Evolutionary conservation across 2,329 filamentous ascomycete genomes (phyloP), one percentile per base, ranked within the genome.

Genomic region (Helotiales sp.): DNA sequence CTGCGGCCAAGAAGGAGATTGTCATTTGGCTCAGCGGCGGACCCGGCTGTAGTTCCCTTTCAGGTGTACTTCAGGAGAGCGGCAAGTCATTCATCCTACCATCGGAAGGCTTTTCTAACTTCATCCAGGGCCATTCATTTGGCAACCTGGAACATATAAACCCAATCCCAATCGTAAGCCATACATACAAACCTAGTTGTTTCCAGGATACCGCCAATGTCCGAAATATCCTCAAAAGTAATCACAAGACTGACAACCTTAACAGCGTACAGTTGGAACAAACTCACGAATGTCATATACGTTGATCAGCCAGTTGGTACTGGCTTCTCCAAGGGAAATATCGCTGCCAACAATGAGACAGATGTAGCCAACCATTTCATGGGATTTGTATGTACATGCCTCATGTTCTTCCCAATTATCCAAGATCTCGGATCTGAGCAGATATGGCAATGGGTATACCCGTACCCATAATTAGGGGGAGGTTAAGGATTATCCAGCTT

Each of bases 1-100:
- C 79, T 15, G 75, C 78, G 60, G 82, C 82, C 0, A 69, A 72
- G 1, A 80, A 86, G 28, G 84, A 86, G 70, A 81, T 86, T 49
- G 81, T 80, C 0, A 75, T 98, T 69, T 98, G 95, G 90, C 86
- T 98, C 76, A 98, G 98, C 77, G 95, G 95, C 73, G 95, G 95
- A 74, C 94, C 96, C 34, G 96, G 96, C 75, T 98, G 95, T 85
- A 97, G 93, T 28, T 97, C 94, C 58, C 84, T 98, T 75, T 97
- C 94, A 72, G 96, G 96, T 71, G 88, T 98, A 66, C 97, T 99
- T 87, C 91, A 74, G 64, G 73, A 75, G 64, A 73, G 75, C 50
- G 74, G 75, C 63, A 47, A 13, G 32, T 30, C 26, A 24, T 13
- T 11, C 15, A n/a, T 7, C 17, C 30, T 6, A 2, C 32, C 13